These are phyloP conservation scores for Teratosphaeria gauchensis DNA, from an alignment of 2,329 filamentous ascomycete species.

Conservation along the genomic window DNA sequence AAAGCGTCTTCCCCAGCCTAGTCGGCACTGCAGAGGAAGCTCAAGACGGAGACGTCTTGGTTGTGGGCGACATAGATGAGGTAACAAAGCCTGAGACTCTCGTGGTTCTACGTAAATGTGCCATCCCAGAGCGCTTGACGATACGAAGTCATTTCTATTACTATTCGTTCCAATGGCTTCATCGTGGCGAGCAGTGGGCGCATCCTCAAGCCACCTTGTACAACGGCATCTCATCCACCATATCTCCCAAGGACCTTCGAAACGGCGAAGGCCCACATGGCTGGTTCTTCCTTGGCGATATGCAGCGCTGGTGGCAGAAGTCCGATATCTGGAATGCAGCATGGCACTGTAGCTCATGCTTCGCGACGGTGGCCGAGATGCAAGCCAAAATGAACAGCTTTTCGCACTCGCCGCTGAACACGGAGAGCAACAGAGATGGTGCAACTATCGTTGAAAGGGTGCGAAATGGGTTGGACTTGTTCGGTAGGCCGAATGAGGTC, in stretches of 20 bases:
- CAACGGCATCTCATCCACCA: slow-evolving; percentile 36
- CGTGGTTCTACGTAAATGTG: slow-evolving; percentile 17
- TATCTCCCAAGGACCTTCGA: slow-evolving; percentile 46
- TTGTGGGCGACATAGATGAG: slow-evolving; percentile 54
- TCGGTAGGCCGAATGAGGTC: slow-evolving; percentile 40
- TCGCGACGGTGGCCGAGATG: slow-evolving; percentile 46
- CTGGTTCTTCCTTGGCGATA: slow-evolving; percentile 7
- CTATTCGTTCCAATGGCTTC: slow-evolving; percentile 23
- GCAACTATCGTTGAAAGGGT: slow-evolving; percentile 43
- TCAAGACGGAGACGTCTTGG: slow-evolving; percentile 43
- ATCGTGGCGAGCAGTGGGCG: slow-evolving; percentile 36
- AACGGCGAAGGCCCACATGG: slow-evolving; percentile 33
- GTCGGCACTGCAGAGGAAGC: slow-evolving; percentile 33
- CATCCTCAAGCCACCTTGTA: slow-evolving; percentile 54
- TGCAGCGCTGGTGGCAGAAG: slow-evolving; percentile 29
- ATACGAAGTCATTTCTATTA: slow-evolving; percentile 20
- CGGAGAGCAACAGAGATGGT: slow-evolving; percentile 38
- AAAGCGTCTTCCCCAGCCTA: slow-evolving; percentile 46
- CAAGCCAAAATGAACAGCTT: slow-evolving; percentile 48
- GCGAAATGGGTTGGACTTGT: slow-evolving; percentile 45
- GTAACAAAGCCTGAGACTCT: slow-evolving; percentile 34
- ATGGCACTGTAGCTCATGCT: slow-evolving; percentile 57
- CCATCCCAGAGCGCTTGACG: slow-evolving; percentile 18
- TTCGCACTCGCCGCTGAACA: slow-evolving; percentile 47
- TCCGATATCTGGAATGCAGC: slow-evolving; percentile 41